phyloP scores from a whole-genome alignment of 805 yeast genomes.

The Ogataea angusta region DNA sequence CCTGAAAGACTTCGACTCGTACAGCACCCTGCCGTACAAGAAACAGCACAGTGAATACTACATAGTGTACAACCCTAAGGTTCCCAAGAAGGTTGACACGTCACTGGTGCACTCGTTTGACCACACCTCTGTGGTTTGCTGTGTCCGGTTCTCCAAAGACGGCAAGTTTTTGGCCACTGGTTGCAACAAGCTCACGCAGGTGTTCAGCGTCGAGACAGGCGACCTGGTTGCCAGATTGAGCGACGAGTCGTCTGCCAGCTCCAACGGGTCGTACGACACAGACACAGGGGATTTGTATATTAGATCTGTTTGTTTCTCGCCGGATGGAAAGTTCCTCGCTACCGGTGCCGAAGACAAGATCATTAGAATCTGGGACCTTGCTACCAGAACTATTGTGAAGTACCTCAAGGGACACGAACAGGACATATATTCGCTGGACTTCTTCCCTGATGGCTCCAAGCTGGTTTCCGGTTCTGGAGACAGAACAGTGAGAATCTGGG shows the following conservation, averaged over 20 bases:
- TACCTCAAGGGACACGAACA: slow-evolving; percentile 93
- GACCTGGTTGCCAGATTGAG: slow-evolving; percentile 80
- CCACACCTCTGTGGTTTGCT: slow-evolving; percentile 93
- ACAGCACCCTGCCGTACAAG: slow-evolving; percentile 70
- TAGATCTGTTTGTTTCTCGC: slow-evolving; percentile 93
- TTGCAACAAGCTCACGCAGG: slow-evolving; percentile 93
- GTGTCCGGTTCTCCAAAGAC: slow-evolving; percentile 88
- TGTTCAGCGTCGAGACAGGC: slow-evolving; percentile 88
- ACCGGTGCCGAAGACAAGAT: slow-evolving; percentile 91
- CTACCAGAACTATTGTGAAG: slow-evolving; percentile 78
- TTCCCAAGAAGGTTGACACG: slow-evolving; percentile 73
- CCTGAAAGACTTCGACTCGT: slow-evolving; percentile 74
- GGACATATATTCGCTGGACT: slow-evolving; percentile 93
- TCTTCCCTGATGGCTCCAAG: slow-evolving; percentile 90
- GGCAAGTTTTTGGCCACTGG: slow-evolving; percentile 96
- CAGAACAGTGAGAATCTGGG: slow-evolving; percentile 96
- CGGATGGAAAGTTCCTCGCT: slow-evolving; percentile 89
- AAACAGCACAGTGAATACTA: slow-evolving; percentile 84
- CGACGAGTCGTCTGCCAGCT: slow-evolving; percentile 63
- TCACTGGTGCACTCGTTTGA: slow-evolving; percentile 86
- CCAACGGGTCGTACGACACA: slow-evolving; percentile 46
- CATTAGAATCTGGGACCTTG: slow-evolving; percentile 94
- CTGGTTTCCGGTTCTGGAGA: slow-evolving; percentile 96
- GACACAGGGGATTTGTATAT: slow-evolving; percentile 84
- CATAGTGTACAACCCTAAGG: slow-evolving; percentile 85